Evolutionary conservation across 257 asterid genomes (phyloP).

Genomic region (Mitragyna speciosa): DNA sequence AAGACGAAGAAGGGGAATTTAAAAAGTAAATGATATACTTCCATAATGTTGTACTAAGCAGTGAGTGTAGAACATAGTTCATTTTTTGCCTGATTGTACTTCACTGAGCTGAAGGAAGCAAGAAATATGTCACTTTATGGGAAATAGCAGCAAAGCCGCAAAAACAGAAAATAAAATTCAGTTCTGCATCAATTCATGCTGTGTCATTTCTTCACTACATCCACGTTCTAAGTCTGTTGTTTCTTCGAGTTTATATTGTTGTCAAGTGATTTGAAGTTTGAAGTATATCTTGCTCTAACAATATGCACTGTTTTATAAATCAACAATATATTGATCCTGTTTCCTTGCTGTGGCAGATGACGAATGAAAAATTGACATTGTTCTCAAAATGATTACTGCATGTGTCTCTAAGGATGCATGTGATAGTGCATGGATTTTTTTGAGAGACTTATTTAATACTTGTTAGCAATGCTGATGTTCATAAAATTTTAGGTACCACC

Average conservation of each 20-base stretch:
- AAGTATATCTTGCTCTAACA: neutral
- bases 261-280: neutral
- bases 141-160: too few species aligned
- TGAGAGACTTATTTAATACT: conserved; percentile 8
- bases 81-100: neutral
- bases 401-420: neutral
- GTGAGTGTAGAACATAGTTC: neutral
- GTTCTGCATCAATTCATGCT: neutral
- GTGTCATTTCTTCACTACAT: neutral
- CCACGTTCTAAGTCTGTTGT: neutral
- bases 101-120: neutral
- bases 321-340: neutral
- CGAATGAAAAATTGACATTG: neutral
- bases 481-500: conserved; percentile 74
- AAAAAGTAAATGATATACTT: conserved; percentile 2
- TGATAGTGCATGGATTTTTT: neutral
- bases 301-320: neutral
- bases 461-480: conserved; percentile 19
- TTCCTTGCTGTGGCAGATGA: neutral
- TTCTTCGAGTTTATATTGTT: neutral
- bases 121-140: neutral
- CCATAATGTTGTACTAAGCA: neutral
- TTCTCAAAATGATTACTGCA: conserved; percentile 1
- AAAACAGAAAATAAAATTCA: neutral
- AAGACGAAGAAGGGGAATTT: neutral